Conservation (phyloP, 306 rosid genomes). For the Rosa lucieae region DNA sequence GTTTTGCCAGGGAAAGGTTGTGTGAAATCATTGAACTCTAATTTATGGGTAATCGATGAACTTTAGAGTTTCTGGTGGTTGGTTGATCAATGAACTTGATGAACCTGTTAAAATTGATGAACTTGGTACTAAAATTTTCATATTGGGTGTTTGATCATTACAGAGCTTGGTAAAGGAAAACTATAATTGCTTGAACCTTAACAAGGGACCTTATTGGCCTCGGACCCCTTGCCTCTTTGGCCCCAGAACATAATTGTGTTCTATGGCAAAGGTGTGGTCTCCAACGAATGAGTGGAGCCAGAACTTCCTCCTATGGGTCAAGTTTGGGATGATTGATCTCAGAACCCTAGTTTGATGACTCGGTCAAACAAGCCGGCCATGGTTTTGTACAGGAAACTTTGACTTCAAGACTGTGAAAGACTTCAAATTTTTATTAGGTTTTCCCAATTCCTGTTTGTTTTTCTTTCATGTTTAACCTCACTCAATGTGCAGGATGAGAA, state of each 20-base stretch:
- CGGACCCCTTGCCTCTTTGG: background rate
- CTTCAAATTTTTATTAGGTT: background rate
- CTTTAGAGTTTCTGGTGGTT: background rate
- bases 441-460: background rate
- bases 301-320: background rate
- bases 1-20: background rate
- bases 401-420: background rate
- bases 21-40: background rate
- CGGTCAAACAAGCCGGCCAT: background rate
- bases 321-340: background rate
- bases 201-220: background rate
- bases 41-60: background rate
- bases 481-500: background rate
- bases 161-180: background rate
- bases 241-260: background rate
- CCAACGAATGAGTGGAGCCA: background rate
- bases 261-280: background rate
- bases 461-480: background rate
- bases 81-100: background rate
- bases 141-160: background rate
- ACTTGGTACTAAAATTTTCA: background rate
- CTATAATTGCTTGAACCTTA: background rate
- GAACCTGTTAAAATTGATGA: background rate
- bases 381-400: background rate
- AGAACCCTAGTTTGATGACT: background rate